Conservation (phyloP, 345 rosid species). For the Eutrema japonicum region DNA sequence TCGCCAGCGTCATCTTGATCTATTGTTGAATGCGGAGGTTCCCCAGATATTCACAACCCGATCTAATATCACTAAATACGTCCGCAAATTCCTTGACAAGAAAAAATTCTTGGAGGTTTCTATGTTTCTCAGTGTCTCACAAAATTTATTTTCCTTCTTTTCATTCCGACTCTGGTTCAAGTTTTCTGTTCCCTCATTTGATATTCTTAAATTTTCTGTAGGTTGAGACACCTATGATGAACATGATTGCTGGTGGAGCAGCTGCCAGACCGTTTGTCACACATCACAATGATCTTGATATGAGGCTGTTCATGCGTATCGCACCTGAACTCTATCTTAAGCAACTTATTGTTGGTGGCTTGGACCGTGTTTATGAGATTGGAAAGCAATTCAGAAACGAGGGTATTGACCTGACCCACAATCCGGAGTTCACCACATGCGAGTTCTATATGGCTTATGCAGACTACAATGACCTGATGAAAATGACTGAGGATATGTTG, state of each 20-base stretch:
- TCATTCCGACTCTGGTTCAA: not conserved
- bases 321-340: slow-evolving; percentile 95
- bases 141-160: not conserved
- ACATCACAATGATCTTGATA: slow-evolving; percentile 88
- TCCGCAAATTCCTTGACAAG: slow-evolving; percentile 73
- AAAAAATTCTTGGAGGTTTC: slow-evolving; percentile 79
- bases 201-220: slow-evolving; percentile 20
- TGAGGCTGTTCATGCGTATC: slow-evolving; percentile 91
- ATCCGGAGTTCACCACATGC: slow-evolving; percentile 97
- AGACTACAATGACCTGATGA: slow-evolving; percentile 92
- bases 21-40: slow-evolving; percentile 80
- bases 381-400: slow-evolving; percentile 98
- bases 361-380: slow-evolving; percentile 89
- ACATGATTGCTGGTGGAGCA: slow-evolving; percentile 98
- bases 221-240: slow-evolving; percentile 99
- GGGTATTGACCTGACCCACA: slow-evolving; percentile 98
- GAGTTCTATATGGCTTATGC: slow-evolving; percentile 99
- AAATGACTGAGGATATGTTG: slow-evolving; percentile 80
- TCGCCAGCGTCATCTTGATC: slow-evolving; percentile 90
- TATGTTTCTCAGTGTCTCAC: slow-evolving; percentile 8
- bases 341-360: slow-evolving; percentile 92
- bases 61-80: slow-evolving; percentile 59
- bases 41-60: slow-evolving; percentile 76
- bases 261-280: slow-evolving; percentile 96
- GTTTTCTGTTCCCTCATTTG: not conserved